Evolutionary conservation across 1,284 basidiomycete species (phyloP).

Genomic region (Apiotrichum brassicae): DNA sequence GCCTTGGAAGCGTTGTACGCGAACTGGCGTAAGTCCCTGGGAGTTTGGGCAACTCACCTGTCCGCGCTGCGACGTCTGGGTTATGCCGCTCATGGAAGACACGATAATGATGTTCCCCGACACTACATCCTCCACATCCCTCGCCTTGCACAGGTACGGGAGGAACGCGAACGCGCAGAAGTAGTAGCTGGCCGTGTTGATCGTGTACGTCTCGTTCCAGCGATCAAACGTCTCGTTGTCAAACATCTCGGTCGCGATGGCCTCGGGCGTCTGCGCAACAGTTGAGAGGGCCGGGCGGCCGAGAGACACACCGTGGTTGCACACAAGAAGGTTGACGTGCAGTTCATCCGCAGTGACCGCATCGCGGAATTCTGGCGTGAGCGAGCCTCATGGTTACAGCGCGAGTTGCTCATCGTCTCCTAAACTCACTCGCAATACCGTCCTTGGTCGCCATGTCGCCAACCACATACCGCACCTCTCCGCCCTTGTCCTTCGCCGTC

Average conservation of each 20-base stretch:
- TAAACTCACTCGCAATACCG: constrained; percentile 23
- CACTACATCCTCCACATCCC: constrained; percentile 30
- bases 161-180: constrained; percentile 46
- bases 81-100: constrained; percentile 20
- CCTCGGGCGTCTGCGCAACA: constrained; percentile 39
- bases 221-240: constrained; percentile 37
- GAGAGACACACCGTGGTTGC: constrained; percentile 43
- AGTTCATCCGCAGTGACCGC: constrained; percentile 31
- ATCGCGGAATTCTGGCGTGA: constrained; percentile 26
- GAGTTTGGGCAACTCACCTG: background rate
- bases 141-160: constrained; percentile 40
- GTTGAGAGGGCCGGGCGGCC: constrained; percentile 25
- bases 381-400: too few relatives aligned
- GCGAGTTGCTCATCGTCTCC: too few relatives aligned
- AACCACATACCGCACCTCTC: constrained; percentile 31
- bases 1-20: constrained; percentile 22
- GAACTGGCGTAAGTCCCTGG: constrained; percentile 1
- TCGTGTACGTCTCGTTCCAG: constrained; percentile 39
- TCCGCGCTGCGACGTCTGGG: constrained; percentile 9
- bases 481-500: constrained; percentile 9
- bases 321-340: constrained; percentile 34
- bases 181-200: constrained; percentile 44
- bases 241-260: constrained; percentile 40
- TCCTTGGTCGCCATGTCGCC: constrained; percentile 40
- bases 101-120: constrained; percentile 45